Conservation (phyloP, 2,329 filamentous ascomycete species). For the Botrytis hyacinthi region DNA sequence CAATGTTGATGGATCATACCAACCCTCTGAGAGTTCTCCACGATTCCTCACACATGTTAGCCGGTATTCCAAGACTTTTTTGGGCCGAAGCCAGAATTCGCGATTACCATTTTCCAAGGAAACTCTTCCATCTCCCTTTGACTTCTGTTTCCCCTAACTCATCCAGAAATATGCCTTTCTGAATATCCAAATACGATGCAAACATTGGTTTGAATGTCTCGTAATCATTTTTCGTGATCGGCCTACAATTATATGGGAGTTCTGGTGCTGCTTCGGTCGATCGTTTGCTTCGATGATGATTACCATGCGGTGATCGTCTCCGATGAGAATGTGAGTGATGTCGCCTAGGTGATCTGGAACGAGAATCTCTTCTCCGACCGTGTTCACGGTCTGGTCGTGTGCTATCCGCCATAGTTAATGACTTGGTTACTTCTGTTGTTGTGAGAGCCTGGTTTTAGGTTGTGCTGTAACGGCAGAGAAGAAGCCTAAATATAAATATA, state of each 20-base stretch:
- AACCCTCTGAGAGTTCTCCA: conserved; percentile 80
- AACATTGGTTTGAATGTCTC: conserved; percentile 67
- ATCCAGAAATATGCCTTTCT: conserved; percentile 72
- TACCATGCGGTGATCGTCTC: conserved; percentile 28
- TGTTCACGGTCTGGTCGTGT: background rate
- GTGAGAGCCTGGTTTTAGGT: background rate
- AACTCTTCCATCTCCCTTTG: conserved; percentile 89
- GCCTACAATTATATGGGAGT: conserved; percentile 64
- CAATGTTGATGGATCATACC: conserved; percentile 77
- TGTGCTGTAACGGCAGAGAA: background rate
- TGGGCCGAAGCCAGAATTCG: conserved; percentile 14
- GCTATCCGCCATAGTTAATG: conserved; percentile 19
- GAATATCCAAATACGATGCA: conserved; percentile 80
- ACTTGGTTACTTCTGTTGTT: background rate
- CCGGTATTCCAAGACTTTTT: conserved; percentile 2
- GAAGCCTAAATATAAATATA: too few relatives aligned
- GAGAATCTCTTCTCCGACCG: conserved; percentile 19
- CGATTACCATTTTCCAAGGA: conserved; percentile 76
- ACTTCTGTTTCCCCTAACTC: conserved; percentile 72
- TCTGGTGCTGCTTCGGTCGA: conserved; percentile 37
- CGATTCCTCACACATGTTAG: conserved; percentile 68
- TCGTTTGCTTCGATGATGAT: conserved; percentile 33
- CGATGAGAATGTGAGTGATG: conserved; percentile 25
- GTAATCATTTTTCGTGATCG: conserved; percentile 69
- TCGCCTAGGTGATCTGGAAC: conserved; percentile 22